Evolutionary conservation across 2,329 filamentous ascomycete genomes (phyloP), one percentile per base, ranked within the genome.

Genomic region (Botrytis paeoniae): DNA sequence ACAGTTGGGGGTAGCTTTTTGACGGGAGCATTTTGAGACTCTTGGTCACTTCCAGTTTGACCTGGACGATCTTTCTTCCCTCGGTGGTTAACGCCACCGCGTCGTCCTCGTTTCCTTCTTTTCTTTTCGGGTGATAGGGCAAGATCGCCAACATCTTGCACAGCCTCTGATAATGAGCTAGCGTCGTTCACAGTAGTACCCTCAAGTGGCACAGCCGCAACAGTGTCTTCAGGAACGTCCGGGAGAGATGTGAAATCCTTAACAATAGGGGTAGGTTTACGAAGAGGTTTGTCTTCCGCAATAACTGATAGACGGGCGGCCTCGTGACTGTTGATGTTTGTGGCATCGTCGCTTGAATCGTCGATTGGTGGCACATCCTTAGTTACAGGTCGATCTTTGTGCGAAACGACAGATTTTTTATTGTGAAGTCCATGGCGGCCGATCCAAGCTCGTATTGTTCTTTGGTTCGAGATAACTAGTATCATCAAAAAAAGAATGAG

Each of bases 81-180:
- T 88, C 51, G 51, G 74, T 92, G 89, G 80, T 91, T 91, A 29
- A 88, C 87, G 3, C 92, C 92, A 35, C 92, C 92, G 65, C 92
- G 87, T n/a, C 89, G 86, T 6, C 92, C 92, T 72, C 92, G 86
- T 72, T 92, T 91, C 41, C 70, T 71, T 80, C 91, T 91, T 81
- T 91, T 91, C 78, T 78, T 79, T 54, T 79, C 75, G 25, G 87
- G 85, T 3, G 80, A 80, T 18, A 80, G 70, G 69, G 75, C 25
- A 39, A n/a, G 22, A 48, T 71, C 69, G 25, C 69, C 25, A 68
- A 25, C 37, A 20, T 71, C 60, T 71, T 65, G 70, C 29, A 29
- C 61, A 20, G 9, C 22, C 3, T 71, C 70, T 45, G 70, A 66
- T 12, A 20, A 35, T 18, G 48, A 43, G 14, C 61, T 35, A 35